Conservation (phyloP, 768 basidiomycete genomes). For the Glaciozyma antarctica region DNA sequence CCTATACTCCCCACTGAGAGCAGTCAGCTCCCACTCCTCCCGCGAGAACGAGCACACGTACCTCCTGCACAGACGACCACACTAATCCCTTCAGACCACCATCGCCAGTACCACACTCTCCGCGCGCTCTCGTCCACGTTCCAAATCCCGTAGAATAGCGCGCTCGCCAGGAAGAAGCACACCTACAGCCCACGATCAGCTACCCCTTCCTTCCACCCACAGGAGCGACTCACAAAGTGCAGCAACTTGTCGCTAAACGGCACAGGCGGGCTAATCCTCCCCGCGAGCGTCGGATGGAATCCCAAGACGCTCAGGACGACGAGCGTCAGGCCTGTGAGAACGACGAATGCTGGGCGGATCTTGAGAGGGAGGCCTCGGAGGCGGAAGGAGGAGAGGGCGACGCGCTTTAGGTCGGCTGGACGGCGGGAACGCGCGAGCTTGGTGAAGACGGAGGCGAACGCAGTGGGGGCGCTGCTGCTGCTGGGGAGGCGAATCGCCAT, state of each 20-base stretch:
- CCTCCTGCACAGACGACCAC: slow-evolving; percentile 9
- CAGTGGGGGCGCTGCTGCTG: too few species aligned
- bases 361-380: neutral
- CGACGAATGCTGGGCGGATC: slow-evolving; percentile 17
- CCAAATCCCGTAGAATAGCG: slow-evolving; percentile 8
- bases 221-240: slow-evolving; percentile 18
- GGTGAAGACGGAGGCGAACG: too few species aligned
- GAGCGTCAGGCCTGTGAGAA: slow-evolving; percentile 17
- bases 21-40: neutral
- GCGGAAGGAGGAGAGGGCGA: too few species aligned
- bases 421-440: too few species aligned
- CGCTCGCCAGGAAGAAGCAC: neutral
- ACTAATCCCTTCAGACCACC: slow-evolving; percentile 11
- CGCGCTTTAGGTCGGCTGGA: too few species aligned
- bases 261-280: slow-evolving; percentile 15
- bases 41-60: neutral
- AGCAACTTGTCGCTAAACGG: slow-evolving; percentile 28
- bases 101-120: slow-evolving; percentile 22
- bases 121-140: slow-evolving; percentile 18
- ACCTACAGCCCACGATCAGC: neutral
- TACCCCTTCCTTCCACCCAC: neutral
- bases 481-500: too few species aligned
- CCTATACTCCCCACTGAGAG: neutral
- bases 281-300: slow-evolving; percentile 31
- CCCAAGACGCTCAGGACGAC: slow-evolving; percentile 27